These are phyloP conservation scores for Candida patagonica DNA, from an alignment of 805 yeast species.

Conservation along the genomic window DNA sequence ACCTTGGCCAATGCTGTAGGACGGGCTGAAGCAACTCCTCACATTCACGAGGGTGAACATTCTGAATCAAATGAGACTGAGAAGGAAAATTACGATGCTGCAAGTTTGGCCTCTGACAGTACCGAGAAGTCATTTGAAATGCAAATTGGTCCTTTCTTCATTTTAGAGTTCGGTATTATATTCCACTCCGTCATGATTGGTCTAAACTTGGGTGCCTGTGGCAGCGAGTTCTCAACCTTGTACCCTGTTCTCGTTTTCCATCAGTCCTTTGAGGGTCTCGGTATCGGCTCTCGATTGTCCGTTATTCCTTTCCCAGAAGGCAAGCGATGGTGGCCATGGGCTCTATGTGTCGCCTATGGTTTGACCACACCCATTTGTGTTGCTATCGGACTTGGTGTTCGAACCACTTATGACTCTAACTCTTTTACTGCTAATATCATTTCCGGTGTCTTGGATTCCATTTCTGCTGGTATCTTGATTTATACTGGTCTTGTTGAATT, in stretches of 20 bases:
- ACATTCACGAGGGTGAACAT: constrained; percentile 9
- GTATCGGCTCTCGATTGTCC: constrained; percentile 63
- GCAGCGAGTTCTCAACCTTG: constrained; percentile 53
- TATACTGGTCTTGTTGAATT: constrained; percentile 70
- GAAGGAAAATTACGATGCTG: neutral
- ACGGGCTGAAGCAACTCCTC: constrained; percentile 8
- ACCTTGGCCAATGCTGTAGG: constrained; percentile 13
- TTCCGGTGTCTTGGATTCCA: constrained; percentile 57
- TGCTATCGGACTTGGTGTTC: constrained; percentile 69
- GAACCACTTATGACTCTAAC: constrained; percentile 45
- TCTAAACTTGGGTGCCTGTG: constrained; percentile 53
- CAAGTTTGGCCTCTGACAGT: constrained; percentile 8
- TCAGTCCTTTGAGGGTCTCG: constrained; percentile 73
- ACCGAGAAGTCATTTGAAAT: constrained; percentile 16
- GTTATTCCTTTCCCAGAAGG: constrained; percentile 45
- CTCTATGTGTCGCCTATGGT: constrained; percentile 41
- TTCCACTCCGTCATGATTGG: constrained; percentile 75
- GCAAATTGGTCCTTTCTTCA: constrained; percentile 39
- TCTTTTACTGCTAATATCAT: constrained; percentile 46
- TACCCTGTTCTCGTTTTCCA: constrained; percentile 63
- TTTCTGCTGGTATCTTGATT: constrained; percentile 62
- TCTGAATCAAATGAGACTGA: neutral
- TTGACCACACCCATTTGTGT: constrained; percentile 60
- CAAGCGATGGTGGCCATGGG: constrained; percentile 43
- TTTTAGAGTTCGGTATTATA: constrained; percentile 62